phyloP scores from a whole-genome alignment of 192 early-diverging fungal genomes.

The Martensiomyces pterosporus region DNA sequence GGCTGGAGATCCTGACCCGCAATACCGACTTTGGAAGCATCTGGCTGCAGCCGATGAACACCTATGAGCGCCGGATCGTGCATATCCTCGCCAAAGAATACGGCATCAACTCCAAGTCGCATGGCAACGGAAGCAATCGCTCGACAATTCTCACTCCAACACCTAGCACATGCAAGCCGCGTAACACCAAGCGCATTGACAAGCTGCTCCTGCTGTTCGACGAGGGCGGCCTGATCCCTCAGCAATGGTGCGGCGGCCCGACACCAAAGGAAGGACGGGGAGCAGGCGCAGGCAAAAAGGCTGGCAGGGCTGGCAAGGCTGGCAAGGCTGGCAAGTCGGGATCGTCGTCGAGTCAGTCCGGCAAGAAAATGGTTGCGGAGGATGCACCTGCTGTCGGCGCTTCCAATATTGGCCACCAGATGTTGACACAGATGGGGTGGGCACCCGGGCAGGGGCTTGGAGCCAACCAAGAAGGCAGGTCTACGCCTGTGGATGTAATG shows the following conservation, averaged over 20 bases:
- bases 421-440: slow-evolving; percentile 52
- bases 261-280: not conserved
- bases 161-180: slow-evolving; percentile 14
- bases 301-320: no score
- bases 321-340: not conserved
- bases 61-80: slow-evolving; percentile 39
- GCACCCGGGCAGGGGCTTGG: slow-evolving; percentile 46
- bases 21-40: slow-evolving; percentile 32
- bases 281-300: not conserved
- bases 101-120: slow-evolving; percentile 43
- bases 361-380: slow-evolving; percentile 29
- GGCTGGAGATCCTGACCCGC: slow-evolving; percentile 25
- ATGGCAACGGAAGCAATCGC: slow-evolving; percentile 28
- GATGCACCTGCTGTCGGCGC: slow-evolving; percentile 37
- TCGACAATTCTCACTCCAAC: slow-evolving; percentile 33
- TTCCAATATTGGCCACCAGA: slow-evolving; percentile 49
- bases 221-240: slow-evolving; percentile 27
- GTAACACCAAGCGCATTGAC: slow-evolving; percentile 30
- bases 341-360: not conserved
- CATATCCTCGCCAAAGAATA: slow-evolving; percentile 43
- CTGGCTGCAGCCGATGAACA: slow-evolving; percentile 48
- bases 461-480: slow-evolving; percentile 33
- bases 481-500: slow-evolving; percentile 42
- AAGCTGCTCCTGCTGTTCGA: slow-evolving; percentile 28
- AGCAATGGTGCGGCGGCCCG: slow-evolving; percentile 15